Percentiles rank a stretch among this genome's conserved stretches.
Conservation (phyloP, 1,284 basidiomycete genomes). For the Pterulicium gracile region DNA sequence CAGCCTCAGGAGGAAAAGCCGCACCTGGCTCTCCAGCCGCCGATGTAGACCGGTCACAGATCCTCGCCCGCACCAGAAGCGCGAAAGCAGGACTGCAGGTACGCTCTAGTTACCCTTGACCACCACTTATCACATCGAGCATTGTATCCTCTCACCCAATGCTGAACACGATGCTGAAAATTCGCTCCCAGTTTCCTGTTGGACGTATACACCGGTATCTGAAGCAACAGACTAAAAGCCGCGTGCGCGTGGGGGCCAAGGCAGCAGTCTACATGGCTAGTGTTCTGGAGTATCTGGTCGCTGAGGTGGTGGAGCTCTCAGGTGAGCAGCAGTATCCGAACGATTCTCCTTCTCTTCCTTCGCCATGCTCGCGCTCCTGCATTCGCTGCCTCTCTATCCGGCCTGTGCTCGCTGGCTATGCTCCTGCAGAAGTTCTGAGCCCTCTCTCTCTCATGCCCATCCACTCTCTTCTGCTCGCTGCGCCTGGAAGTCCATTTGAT, state of each 20-base stretch:
- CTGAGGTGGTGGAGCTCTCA: slow-evolving; percentile 84
- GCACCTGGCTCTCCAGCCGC: slow-evolving; percentile 20
- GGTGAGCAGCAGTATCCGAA: too few relatives aligned
- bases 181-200: slow-evolving; percentile 84
- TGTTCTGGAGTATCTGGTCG: slow-evolving; percentile 85
- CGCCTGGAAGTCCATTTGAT: slow-evolving; percentile 3
- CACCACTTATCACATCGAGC: too few relatives aligned
- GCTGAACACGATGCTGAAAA: too few relatives aligned
- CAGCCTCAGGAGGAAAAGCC: slow-evolving; percentile 22
- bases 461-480: background rate
- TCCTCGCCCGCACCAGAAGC: too few relatives aligned
- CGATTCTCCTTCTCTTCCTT: too few relatives aligned
- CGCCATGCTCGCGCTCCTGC: too few relatives aligned
- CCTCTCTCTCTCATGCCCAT: background rate
- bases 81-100: slow-evolving; percentile 82
- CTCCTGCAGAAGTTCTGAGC: background rate
- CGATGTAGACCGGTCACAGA: too few relatives aligned
- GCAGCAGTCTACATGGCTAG: slow-evolving; percentile 90
- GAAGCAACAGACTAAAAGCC: slow-evolving; percentile 88
- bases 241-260: slow-evolving; percentile 87
- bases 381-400: too few relatives aligned
- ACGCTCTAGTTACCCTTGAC: slow-evolving; percentile 15
- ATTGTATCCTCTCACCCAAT: slow-evolving; percentile 1
- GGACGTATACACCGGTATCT: slow-evolving; percentile 94
- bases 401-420: too few relatives aligned